Percentiles rank a stretch among this genome's conserved stretches.
Conservation (phyloP, 73 alveolate species). For the Halteria grandinella region DNA sequence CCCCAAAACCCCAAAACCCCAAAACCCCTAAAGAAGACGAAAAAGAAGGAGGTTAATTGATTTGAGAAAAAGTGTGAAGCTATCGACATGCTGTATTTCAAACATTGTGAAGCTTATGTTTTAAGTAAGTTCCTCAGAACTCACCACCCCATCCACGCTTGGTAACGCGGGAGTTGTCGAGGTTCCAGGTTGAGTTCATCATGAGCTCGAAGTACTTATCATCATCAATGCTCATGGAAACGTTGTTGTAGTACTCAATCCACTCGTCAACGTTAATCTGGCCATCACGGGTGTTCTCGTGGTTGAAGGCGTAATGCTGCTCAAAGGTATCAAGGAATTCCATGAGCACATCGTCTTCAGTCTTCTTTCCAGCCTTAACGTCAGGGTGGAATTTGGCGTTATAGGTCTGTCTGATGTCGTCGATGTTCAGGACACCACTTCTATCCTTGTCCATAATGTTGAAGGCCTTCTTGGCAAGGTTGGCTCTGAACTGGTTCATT, state of each 20-base stretch:
- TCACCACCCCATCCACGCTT: conserved; percentile 65
- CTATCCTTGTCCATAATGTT: conserved; percentile 71
- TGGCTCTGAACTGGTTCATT: conserved; percentile 77
- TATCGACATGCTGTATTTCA: too few species aligned
- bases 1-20: too few species aligned
- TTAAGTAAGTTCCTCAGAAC: too few species aligned
- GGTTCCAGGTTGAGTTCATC: conserved; percentile 82
- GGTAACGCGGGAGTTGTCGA: conserved; percentile 53
- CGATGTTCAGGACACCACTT: conserved; percentile 75
- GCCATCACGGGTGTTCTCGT: conserved; percentile 72
- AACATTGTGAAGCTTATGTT: too few species aligned
- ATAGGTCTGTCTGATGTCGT: conserved; percentile 76
- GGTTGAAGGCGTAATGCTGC: conserved; percentile 69
- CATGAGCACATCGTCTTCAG: conserved; percentile 81
- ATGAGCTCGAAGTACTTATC: conserved; percentile 77
- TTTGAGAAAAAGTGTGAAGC: too few species aligned
- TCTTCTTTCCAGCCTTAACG: conserved; percentile 79
- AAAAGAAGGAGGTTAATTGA: too few species aligned
- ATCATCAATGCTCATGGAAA: conserved; percentile 80
- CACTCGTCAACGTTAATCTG: conserved; percentile 77
- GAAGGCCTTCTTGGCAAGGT: conserved; percentile 79
- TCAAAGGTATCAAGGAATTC: conserved; percentile 93
- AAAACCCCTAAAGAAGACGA: too few species aligned
- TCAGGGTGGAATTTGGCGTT: conserved; percentile 86
- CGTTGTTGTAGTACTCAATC: conserved; percentile 81